phyloP scores from a whole-genome alignment of 1,284 basidiomycete species.

The Ceratobasidium sp. region DNA sequence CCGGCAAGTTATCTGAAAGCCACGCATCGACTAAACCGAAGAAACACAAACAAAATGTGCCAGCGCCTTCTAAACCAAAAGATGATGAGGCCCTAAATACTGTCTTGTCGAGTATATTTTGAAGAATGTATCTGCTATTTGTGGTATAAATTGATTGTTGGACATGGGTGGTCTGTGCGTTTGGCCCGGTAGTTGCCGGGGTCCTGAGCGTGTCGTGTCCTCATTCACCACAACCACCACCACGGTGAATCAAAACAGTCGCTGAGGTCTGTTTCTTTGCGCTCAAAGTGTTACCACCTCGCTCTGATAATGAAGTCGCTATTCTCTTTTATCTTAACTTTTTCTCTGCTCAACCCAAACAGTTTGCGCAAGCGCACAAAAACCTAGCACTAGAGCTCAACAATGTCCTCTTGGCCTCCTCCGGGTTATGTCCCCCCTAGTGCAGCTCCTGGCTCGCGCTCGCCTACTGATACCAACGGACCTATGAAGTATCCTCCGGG shows the following conservation, averaged over 20 bases:
- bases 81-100: slow-evolving; percentile 59
- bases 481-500: slow-evolving; percentile 67
- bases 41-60: slow-evolving; percentile 50
- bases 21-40: slow-evolving; percentile 54
- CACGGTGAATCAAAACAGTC: slow-evolving; percentile 44
- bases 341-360: slow-evolving; percentile 60
- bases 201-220: slow-evolving; percentile 35
- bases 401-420: slow-evolving; percentile 73
- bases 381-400: slow-evolving; percentile 42
- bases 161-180: slow-evolving; percentile 43
- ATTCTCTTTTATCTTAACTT: slow-evolving; percentile 73
- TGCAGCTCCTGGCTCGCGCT: slow-evolving; percentile 83
- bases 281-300: slow-evolving; percentile 41
- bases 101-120: slow-evolving; percentile 72
- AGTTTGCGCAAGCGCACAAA: slow-evolving; percentile 31
- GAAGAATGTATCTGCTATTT: slow-evolving; percentile 45
- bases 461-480: slow-evolving; percentile 66
- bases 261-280: slow-evolving; percentile 47
- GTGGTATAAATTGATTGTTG: background rate
- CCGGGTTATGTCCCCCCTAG: slow-evolving; percentile 76
- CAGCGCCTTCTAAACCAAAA: slow-evolving; percentile 45
- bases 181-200: slow-evolving; percentile 12
- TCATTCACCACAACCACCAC: slow-evolving; percentile 44
- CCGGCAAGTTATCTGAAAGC: slow-evolving; percentile 53
- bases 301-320: slow-evolving; percentile 59